Percentiles rank a stretch among this genome's conserved stretches.
phyloP scores from a whole-genome alignment of 192 early-diverging fungal species.

The Entomortierella parvispora region DNA sequence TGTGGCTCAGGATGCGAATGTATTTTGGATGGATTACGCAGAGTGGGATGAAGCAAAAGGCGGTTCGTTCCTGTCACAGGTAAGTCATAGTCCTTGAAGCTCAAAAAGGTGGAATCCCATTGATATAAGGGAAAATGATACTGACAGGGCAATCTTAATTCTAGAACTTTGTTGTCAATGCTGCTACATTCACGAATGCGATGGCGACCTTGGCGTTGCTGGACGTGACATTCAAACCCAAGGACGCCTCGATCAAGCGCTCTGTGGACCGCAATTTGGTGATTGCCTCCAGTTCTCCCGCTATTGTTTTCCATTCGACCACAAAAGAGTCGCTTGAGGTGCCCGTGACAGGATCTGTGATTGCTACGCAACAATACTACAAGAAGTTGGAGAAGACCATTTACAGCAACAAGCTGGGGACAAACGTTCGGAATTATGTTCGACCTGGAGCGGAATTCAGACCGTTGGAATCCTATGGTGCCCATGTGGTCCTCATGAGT shows the following conservation, averaged over 20 bases:
- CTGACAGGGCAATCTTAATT: background rate
- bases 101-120: no score
- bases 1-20: slow-evolving; percentile 15
- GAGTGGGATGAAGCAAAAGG: slow-evolving; percentile 30
- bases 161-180: slow-evolving; percentile 55
- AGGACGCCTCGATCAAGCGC: slow-evolving; percentile 19
- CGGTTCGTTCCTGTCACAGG: slow-evolving; percentile 53
- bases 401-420: slow-evolving; percentile 24
- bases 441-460: slow-evolving; percentile 15
- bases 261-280: slow-evolving; percentile 25
- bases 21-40: slow-evolving; percentile 60
- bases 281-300: slow-evolving; percentile 36
- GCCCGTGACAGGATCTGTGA: slow-evolving; percentile 11
- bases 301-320: slow-evolving; percentile 55
- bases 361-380: slow-evolving; percentile 40
- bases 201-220: slow-evolving; percentile 54
- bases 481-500: slow-evolving; percentile 46
- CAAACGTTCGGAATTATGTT: slow-evolving; percentile 18
- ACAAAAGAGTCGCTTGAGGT: slow-evolving; percentile 27
- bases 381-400: slow-evolving; percentile 4
- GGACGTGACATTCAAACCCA: slow-evolving; percentile 42
- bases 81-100: slow-evolving; percentile 1
- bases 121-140: no score
- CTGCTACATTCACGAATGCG: slow-evolving; percentile 32
- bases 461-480: slow-evolving; percentile 30